phyloP scores from a whole-genome alignment of 306 rosid species.

The Prunus mira region DNA sequence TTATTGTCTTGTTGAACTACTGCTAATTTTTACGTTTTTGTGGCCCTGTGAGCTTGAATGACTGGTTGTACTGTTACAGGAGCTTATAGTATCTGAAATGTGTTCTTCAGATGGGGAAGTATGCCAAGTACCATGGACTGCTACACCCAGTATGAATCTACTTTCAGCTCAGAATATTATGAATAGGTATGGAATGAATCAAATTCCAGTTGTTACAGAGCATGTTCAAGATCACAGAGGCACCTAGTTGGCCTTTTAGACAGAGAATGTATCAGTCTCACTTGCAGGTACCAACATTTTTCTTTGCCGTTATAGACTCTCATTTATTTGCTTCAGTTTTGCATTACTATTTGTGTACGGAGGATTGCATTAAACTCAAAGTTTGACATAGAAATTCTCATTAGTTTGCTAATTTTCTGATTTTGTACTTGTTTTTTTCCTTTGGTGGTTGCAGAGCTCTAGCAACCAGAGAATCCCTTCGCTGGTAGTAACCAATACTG shows the following conservation, averaged over 20 bases:
- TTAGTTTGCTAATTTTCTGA: neutral
- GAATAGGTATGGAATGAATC: conserved; percentile 57
- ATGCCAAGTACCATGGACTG: conserved; percentile 67
- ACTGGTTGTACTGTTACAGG: conserved; percentile 46
- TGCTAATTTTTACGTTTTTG: conserved; percentile 1
- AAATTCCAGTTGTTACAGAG: conserved; percentile 64
- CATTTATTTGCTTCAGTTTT: neutral
- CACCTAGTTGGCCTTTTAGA: conserved; percentile 82
- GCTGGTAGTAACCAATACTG: conserved; percentile 8
- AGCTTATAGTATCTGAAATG: conserved; percentile 69
- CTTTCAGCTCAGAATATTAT: conserved; percentile 61
- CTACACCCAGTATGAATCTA: conserved; percentile 80
- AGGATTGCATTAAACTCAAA: neutral
- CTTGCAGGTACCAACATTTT: conserved; percentile 58
- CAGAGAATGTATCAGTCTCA: conserved; percentile 62
- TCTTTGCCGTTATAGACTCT: conserved; percentile 8
- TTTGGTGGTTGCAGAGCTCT: conserved; percentile 55
- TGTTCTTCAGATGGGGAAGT: conserved; percentile 57
- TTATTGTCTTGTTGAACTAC: neutral
- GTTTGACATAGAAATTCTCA: neutral
- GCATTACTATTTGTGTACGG: neutral
- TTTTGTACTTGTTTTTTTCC: neutral
- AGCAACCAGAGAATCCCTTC: conserved; percentile 52
- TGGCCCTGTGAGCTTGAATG: conserved; percentile 17
- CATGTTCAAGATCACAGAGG: conserved; percentile 38